Conservation (phyloP, 1,284 basidiomycete genomes). For the Trichosporon sp. region DNA sequence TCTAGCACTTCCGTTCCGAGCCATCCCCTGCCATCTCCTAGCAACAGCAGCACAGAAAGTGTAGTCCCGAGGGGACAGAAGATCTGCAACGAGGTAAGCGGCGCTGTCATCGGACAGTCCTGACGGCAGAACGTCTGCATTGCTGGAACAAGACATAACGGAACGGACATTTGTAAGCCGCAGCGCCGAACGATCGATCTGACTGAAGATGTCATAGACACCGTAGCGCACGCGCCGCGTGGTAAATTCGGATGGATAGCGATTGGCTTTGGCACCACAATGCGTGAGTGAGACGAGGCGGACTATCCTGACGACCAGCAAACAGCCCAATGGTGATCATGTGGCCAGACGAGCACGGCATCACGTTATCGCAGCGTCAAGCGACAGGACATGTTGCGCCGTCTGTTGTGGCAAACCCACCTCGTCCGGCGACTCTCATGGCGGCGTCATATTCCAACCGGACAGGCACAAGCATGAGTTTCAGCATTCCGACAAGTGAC, state of each 20-base stretch:
- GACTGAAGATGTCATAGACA: neutral
- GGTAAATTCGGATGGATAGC: constrained; percentile 14
- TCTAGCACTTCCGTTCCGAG: neutral
- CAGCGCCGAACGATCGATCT: neutral
- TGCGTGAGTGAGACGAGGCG: constrained; percentile 9
- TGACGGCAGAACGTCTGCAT: neutral
- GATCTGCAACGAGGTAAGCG: neutral
- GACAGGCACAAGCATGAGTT: constrained; percentile 45
- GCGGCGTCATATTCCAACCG: constrained; percentile 42
- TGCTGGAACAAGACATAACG: neutral
- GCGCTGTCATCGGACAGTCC: too few species aligned
- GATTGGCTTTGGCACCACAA: constrained; percentile 9
- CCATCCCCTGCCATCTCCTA: neutral
- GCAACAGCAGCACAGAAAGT: neutral
- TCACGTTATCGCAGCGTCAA: constrained; percentile 58
- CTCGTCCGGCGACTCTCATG: constrained; percentile 51
- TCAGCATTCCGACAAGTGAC: constrained; percentile 52
- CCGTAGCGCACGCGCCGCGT: neutral
- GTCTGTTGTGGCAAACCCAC: constrained; percentile 48
- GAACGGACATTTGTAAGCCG: neutral
- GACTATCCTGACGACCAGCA: constrained; percentile 20
- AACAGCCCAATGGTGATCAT: constrained; percentile 59
- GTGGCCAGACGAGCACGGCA: constrained; percentile 58
- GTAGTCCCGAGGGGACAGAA: neutral
- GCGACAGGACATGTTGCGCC: constrained; percentile 53